A percentile compares a stretch with the other conserved stretches of the same genome.
Evolutionary conservation across 2,329 filamentous ascomycete species (phyloP).

Genomic region (Cercospora sp.): DNA sequence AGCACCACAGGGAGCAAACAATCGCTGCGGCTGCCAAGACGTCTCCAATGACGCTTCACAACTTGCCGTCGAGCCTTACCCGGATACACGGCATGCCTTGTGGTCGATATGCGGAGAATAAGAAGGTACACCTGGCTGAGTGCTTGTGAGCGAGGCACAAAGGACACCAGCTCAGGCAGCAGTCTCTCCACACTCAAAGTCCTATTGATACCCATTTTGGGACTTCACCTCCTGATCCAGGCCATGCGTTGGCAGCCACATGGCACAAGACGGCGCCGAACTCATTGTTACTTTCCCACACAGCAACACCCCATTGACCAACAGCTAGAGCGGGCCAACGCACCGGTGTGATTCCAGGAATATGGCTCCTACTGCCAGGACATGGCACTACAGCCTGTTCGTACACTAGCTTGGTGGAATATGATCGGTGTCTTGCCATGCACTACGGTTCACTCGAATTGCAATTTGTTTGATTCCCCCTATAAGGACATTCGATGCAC

Average conservation of each 20-base stretch:
- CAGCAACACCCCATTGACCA: background rate
- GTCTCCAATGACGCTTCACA: background rate
- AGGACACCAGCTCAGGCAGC: background rate
- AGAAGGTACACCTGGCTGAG: background rate
- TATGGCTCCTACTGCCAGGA: background rate
- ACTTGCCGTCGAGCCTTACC: background rate
- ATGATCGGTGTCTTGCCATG: background rate
- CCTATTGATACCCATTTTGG: slow-evolving; percentile 30
- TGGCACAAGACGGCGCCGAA: slow-evolving; percentile 10
- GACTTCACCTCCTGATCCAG: slow-evolving; percentile 9
- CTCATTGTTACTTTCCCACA: slow-evolving; percentile 9
- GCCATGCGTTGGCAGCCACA: slow-evolving; percentile 13
- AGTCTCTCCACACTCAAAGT: slow-evolving; percentile 11
- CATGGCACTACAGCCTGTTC: background rate
- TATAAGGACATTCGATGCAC: background rate
- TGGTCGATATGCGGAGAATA: background rate
- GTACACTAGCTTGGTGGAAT: background rate
- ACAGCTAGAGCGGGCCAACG: background rate
- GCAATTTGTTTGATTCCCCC: background rate
- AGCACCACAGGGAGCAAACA: background rate
- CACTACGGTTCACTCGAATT: background rate
- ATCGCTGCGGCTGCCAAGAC: background rate
- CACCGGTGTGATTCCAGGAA: background rate
- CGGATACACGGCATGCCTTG: background rate
- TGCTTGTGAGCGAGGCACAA: background rate